These are phyloP conservation scores for Tephrocybe sp. DNA, from an alignment of 768 basidiomycete genomes.

Conservation along the genomic window DNA sequence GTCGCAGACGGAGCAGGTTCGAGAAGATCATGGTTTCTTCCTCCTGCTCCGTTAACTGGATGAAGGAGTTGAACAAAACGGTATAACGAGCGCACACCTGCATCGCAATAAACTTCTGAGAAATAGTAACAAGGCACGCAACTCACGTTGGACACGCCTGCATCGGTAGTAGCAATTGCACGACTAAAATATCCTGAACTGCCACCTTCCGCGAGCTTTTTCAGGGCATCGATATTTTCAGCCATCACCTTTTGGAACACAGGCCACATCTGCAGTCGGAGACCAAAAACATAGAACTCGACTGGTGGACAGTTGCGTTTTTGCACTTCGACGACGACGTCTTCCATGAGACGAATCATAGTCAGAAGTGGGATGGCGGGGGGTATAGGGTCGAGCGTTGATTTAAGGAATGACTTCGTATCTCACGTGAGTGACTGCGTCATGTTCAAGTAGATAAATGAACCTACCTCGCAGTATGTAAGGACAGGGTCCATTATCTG, in stretches of 20 bases:
- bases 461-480: conserved; percentile 75
- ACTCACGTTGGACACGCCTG: conserved; percentile 60
- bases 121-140: background rate
- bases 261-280: conserved; percentile 91
- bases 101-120: conserved; percentile 7
- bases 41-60: conserved; percentile 76
- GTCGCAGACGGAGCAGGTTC: conserved; percentile 81
- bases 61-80: conserved; percentile 78
- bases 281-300: conserved; percentile 76
- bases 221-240: conserved; percentile 79
- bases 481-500: conserved; percentile 90
- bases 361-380: conserved; percentile 77
- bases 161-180: conserved; percentile 64
- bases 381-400: conserved; percentile 72
- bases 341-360: conserved; percentile 91
- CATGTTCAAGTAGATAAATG: conserved; percentile 1
- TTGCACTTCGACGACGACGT: conserved; percentile 72
- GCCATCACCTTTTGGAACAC: conserved; percentile 89
- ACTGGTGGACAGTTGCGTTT: conserved; percentile 77
- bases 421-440: conserved; percentile 3
- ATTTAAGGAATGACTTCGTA: conserved; percentile 63
- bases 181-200: conserved; percentile 63
- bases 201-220: conserved; percentile 77
- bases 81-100: conserved; percentile 80
- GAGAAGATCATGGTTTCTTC: conserved; percentile 98